Evolutionary conservation across 129 eudicot species (phyloP), one percentile per base, ranked within the genome.

Genomic region (Tanacetum coccineum): DNA sequence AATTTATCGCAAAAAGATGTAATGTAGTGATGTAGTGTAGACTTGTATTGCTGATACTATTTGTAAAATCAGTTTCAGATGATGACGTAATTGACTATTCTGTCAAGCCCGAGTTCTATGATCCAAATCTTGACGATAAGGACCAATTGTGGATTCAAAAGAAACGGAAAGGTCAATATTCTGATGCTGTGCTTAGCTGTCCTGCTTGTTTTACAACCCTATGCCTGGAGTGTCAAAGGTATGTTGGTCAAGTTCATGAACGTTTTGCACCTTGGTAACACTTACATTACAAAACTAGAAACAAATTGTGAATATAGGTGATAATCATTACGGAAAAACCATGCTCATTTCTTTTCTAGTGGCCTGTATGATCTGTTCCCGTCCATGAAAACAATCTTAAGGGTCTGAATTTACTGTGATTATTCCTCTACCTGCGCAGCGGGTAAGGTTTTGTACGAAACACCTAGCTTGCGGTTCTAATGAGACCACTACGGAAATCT

Each of bases 201-300:
- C 98, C 98, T 20, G 98, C 96, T 73, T 92, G 98, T 68, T 92
- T 92, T 52, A 92, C 91, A 66, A 92, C 95, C 55, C 87, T 92
- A 64, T 86, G 96, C 81, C 77, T 88, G 10, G 96, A 92, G 76
- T 81, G 86, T 72, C 98, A 92, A 75, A 92, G 98, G 98, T 92
- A 81, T 42, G 10, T 19, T 11, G 13, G 42, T 67, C 6, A 30
- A 8, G 12, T 39, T 66, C 70, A 48, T 66, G 44, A 66, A 22
- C 40, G 3, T 30, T 9, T 67, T 49, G 36, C 56, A 32, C 59
- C 4, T 30, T 30, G 32, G 14, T 67, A 17, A 52, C 30, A 50
- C 11, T 39, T 36, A 36, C 42, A 36, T 36, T 36, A 36, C 42
- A 6, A 36, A 7, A 36, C 6, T 36, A 36, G 9, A 7, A 36